Evolutionary conservation across 192 early-diverging fungal species (phyloP).

Genomic region (Coemansia javaensis): DNA sequence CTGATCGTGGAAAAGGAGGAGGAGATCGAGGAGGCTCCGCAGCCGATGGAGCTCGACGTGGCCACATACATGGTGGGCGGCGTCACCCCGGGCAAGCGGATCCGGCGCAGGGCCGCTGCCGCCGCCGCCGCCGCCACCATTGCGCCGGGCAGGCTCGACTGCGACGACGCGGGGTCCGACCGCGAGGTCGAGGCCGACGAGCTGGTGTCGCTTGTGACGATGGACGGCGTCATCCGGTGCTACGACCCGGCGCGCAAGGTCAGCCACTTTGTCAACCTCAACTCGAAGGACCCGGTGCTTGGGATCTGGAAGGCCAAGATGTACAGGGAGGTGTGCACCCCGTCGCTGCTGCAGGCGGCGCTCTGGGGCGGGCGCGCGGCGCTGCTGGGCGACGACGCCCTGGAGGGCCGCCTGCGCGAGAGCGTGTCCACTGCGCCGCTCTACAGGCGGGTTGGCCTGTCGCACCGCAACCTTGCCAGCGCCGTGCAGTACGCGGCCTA

Average conservation of each 20-base stretch:
- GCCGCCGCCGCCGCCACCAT: no score
- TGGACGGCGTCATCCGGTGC: conserved; percentile 44
- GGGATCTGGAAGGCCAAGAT: conserved; percentile 52
- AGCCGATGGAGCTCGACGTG: conserved; percentile 45
- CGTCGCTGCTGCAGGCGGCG: conserved; percentile 24
- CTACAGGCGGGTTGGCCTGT: conserved; percentile 38
- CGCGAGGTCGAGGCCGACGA: conserved; percentile 4
- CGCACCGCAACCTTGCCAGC: conserved; percentile 30
- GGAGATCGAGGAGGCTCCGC: conserved; percentile 50
- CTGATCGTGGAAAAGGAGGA: conserved; percentile 27
- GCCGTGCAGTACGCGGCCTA: conserved; percentile 34
- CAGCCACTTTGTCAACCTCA: conserved; percentile 33
- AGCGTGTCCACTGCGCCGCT: conserved; percentile 33
- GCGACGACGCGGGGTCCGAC: neutral
- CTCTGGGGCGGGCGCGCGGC: conserved; percentile 6
- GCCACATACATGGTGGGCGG: conserved; percentile 48
- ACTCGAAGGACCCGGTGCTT: conserved; percentile 34
- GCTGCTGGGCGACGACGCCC: neutral
- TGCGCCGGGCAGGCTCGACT: no score
- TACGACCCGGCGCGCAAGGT: conserved; percentile 44
- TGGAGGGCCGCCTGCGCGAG: conserved; percentile 7
- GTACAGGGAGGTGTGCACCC: conserved; percentile 40
- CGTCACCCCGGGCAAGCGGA: conserved; percentile 33
- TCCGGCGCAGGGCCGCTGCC: conserved; percentile 4
- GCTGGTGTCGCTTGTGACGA: conserved; percentile 46